Evolutionary conservation across 2,329 filamentous ascomycete genomes (phyloP).

Genomic region (Lasiodiplodia hormozganensis): DNA sequence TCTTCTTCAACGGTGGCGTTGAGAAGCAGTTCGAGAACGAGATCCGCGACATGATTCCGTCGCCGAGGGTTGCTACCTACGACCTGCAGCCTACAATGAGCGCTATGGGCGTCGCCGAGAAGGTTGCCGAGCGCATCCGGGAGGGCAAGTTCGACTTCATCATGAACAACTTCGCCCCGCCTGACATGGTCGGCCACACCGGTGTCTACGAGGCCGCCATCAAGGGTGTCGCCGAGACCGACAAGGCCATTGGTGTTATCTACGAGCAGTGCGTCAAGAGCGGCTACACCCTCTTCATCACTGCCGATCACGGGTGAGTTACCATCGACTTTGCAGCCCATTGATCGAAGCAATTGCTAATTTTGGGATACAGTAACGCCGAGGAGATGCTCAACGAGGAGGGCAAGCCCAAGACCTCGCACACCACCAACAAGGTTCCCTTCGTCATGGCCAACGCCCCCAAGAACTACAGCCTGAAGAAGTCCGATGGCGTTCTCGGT

Average conservation of each 20-base stretch:
- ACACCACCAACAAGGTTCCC: conserved; percentile 97
- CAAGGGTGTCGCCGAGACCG: conserved; percentile 81
- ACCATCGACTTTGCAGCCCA: too few relatives aligned
- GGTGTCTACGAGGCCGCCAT: conserved; percentile 96
- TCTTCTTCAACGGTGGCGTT: conserved; percentile 99
- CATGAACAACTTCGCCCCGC: conserved; percentile 99
- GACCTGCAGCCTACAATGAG: conserved; percentile 97
- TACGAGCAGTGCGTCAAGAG: conserved; percentile 93
- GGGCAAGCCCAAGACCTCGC: conserved; percentile 95
- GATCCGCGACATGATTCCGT: conserved; percentile 90
- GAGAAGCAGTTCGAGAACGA: conserved; percentile 96
- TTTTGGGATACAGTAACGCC: conserved; percentile 68
- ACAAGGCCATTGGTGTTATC: conserved; percentile 91
- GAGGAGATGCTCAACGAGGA: conserved; percentile 99
- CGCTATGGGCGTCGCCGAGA: conserved; percentile 85
- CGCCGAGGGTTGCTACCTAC: conserved; percentile 94
- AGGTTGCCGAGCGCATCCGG: conserved; percentile 84
- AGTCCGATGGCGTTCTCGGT: conserved; percentile 86
- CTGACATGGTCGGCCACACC: conserved; percentile 99
- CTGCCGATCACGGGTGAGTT: conserved; percentile 84
- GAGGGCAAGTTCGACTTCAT: conserved; percentile 92
- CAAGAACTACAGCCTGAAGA: conserved; percentile 83
- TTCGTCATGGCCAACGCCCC: conserved; percentile 98
- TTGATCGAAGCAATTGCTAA: not conserved
- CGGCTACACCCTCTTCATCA: conserved; percentile 93